Evolutionary conservation across 345 rosid genomes (phyloP), one percentile per base, ranked within the genome.

Genomic region (Eucalyptus camaldulensis): DNA sequence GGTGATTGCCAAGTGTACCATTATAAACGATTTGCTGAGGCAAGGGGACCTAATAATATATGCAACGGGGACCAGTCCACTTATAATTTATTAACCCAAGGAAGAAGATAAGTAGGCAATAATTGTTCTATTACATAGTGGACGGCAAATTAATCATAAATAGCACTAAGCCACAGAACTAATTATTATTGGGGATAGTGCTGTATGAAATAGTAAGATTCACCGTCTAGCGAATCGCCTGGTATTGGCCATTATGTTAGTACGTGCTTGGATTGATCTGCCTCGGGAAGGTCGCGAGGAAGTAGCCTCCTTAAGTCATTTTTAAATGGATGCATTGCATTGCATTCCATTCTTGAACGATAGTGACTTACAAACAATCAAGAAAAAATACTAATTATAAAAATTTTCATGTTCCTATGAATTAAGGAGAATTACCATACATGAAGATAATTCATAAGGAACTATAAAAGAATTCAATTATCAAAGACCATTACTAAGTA

Each of bases 101-200:
- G 43, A 69, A 69, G 44, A 69, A 31, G 80, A 69, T 33, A 69
- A 21, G 80, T 17, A 33, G 7, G 44, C 44, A 69, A 69, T 33
- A 16, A 69, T 3, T 17, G 16, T 69, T 19, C 40, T 16, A 69
- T 17, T 33, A 69, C 7, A 8, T 33, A 69, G 80, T 13, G 80
- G 43, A 33, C 13, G 43, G 43, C 6, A 69, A 69, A 69, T 69
- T 69, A 69, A 16, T 33, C 10, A 17, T 69, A 17, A 3, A 67
- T 8, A 67, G 19, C 37, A 65, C 72, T n/a, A 14, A 65, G 72
- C 72, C 31, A n/a, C 0, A 29, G 37, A 13, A 29, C 19, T 60
- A 1, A 0, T 60, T 0, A 5, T 60, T 58, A 2, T 62, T 29
- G 33, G 69, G 69, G 69, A 27, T 29, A 4, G 31, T 2, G 33